Conservation (phyloP, 345 rosid genomes). For the Mangifera indica region DNA sequence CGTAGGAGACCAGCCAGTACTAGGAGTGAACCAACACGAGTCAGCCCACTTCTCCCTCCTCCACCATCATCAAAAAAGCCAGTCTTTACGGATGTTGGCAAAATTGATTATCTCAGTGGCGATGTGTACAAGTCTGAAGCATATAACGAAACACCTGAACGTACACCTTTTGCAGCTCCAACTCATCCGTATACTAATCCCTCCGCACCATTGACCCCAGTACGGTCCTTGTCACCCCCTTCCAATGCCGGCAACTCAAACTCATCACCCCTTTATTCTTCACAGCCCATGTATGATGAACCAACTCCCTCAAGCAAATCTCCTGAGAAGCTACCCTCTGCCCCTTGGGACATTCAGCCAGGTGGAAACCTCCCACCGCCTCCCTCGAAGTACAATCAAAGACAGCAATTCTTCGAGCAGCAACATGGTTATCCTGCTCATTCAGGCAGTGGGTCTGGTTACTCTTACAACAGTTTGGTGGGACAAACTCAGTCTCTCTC, state of each 20-base stretch:
- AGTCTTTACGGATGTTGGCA: conserved; percentile 42
- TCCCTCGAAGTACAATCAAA: conserved; percentile 63
- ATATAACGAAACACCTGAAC: conserved; percentile 34
- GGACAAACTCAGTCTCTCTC: conserved; percentile 68
- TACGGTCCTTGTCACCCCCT: conserved; percentile 24
- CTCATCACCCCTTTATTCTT: conserved; percentile 31
- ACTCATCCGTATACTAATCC: conserved; percentile 32
- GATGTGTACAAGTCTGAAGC: conserved; percentile 65
- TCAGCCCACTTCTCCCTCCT: conserved; percentile 70
- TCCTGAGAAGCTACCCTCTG: conserved; percentile 63
- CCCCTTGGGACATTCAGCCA: conserved; percentile 66
- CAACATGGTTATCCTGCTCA: conserved; percentile 28
- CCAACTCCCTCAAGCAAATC: conserved; percentile 43
- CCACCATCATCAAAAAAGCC: conserved; percentile 81
- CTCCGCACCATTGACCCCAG: conserved; percentile 41
- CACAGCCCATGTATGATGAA: conserved; percentile 58
- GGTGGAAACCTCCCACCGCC: conserved; percentile 63
- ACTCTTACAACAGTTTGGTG: conserved; percentile 55
- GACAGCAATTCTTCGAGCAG: conserved; percentile 64
- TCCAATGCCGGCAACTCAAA: conserved; percentile 19
- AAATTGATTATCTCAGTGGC: conserved; percentile 87
- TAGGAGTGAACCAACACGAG: conserved; percentile 34
- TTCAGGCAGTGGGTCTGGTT: conserved; percentile 50
- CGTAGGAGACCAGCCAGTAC: conserved; percentile 38
- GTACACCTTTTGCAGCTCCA: conserved; percentile 33